Base-by-base conservation (phyloP, 106 monocot species). In the Amphibolis antarctica region DNA sequence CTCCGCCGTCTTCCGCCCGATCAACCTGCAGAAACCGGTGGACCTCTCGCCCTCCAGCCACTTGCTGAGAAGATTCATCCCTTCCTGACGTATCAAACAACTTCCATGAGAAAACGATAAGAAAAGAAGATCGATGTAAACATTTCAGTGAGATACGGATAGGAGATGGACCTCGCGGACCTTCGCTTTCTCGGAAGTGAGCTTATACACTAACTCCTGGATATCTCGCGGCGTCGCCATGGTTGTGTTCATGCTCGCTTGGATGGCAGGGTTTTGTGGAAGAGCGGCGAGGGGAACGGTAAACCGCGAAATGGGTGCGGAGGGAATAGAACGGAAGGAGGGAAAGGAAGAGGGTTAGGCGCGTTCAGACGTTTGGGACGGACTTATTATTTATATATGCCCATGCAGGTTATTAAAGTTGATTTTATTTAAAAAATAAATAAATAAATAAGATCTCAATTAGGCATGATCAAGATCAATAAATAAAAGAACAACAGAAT, bases 21-120 rank as follows among this genome's bases (percentile, higher is more conserved):
- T 86, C 21, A 89, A 50, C 62, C 53, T 72, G 81, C 79, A 86
- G 74, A 96, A 89, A 23, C 73, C 60, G 55, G 66, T 36, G 46
- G 86, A 75, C 26, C 79, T 74, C 53, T 89, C 94, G 18, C 94
- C 86, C 59, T 83, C 84, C 62, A 96, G 59, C 89, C 89, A 96
- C 54, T 50, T 80, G 19, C 53, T 82, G 65, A 89, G 69, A 59
- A 86, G 79, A 68, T 71, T 89, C 14, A 84, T 69, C 52, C 89
- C 89, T 69, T 89, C 89, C 88, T 92, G 73, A 15, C 25, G 53
- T 17, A 48, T 25, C 11, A 28, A 43, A 20, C 15, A 28, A 51
- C 26, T 10, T 28, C 18, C 48, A 4, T 9, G 31, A 22, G 30
- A 36, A 28, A 29, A 66, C 13, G 25, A 64, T 5, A 46, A 28